phyloP scores from a whole-genome alignment of 2,329 filamentous ascomycete genomes.

The Parafenestella ontariensis region DNA sequence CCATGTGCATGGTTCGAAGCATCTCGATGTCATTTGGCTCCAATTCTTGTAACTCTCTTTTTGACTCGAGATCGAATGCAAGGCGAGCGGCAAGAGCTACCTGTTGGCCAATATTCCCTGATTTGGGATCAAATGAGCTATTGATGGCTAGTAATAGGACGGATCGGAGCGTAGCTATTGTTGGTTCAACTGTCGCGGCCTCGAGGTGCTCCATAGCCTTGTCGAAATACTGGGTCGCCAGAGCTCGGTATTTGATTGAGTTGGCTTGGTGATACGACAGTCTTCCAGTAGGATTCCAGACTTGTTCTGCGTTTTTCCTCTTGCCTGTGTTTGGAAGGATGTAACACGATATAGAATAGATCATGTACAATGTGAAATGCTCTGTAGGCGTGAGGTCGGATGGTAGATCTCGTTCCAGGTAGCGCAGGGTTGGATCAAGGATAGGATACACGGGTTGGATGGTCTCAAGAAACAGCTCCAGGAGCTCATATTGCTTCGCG shows the following conservation, averaged over 20 bases:
- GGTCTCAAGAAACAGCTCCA: constrained; percentile 37
- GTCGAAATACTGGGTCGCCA: constrained; percentile 36
- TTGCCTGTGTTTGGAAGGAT: constrained; percentile 36
- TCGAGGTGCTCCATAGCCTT: constrained; percentile 43
- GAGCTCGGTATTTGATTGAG: constrained; percentile 36
- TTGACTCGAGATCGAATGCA: constrained; percentile 39
- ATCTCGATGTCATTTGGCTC: constrained; percentile 26
- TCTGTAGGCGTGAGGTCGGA: constrained; percentile 34
- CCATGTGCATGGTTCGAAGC: constrained; percentile 43
- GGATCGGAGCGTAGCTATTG: constrained; percentile 40
- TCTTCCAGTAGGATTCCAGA: constrained; percentile 33
- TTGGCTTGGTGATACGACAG: constrained; percentile 40
- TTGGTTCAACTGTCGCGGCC: constrained; percentile 40
- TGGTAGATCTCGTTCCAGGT: constrained; percentile 31
- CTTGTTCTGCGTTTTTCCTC: constrained; percentile 24
- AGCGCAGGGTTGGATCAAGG: constrained; percentile 35
- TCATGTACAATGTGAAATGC: constrained; percentile 43
- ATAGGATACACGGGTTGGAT: constrained; percentile 42
- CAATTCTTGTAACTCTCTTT: constrained; percentile 35
- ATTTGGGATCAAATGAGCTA: constrained; percentile 44
- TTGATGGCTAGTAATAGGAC: constrained; percentile 45
- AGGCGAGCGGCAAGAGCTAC: constrained; percentile 45
- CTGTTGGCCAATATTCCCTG: constrained; percentile 47
- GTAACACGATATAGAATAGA: constrained; percentile 46
- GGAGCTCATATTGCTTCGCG: constrained; percentile 37